These are phyloP conservation scores for Sporothrix pseudoabietina DNA, from an alignment of 2,329 filamentous ascomycete species.

Conservation along the genomic window DNA sequence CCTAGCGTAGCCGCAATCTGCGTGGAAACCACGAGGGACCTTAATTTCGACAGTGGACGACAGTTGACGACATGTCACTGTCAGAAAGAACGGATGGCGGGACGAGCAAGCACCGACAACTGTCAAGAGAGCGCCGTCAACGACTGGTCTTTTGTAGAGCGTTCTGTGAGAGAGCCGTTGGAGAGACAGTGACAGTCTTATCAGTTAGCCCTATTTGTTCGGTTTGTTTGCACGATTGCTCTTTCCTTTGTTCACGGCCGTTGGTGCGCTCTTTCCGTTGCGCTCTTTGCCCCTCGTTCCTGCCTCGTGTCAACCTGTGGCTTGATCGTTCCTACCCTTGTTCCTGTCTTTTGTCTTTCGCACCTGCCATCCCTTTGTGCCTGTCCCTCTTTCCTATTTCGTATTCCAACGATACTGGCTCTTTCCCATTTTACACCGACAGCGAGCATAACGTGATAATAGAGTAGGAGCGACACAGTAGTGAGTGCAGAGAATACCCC, in stretches of 20 bases:
- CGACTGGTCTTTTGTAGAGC: background rate
- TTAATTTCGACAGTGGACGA: background rate
- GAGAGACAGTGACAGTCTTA: background rate
- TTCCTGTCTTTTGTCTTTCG: background rate
- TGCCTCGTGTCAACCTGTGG: background rate
- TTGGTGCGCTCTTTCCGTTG: background rate
- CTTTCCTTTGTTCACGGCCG: background rate
- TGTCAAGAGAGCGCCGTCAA: background rate
- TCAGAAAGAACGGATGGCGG: background rate
- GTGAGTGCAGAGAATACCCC: background rate
- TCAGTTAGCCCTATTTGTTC: background rate
- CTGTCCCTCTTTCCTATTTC: background rate
- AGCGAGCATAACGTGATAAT: background rate
- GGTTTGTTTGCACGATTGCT: background rate
- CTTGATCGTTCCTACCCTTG: background rate
- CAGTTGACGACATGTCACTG: background rate
- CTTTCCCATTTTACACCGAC: background rate
- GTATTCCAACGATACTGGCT: background rate
- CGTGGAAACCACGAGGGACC: background rate
- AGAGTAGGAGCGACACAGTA: background rate
- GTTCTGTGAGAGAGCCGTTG: background rate
- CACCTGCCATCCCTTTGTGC: background rate
- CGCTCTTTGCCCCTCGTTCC: background rate
- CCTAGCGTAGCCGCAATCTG: conserved; percentile 28
- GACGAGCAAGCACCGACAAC: background rate